phyloP scores from a whole-genome alignment of 1,284 basidiomycete species.

The Apiotrichum montevideense region DNA sequence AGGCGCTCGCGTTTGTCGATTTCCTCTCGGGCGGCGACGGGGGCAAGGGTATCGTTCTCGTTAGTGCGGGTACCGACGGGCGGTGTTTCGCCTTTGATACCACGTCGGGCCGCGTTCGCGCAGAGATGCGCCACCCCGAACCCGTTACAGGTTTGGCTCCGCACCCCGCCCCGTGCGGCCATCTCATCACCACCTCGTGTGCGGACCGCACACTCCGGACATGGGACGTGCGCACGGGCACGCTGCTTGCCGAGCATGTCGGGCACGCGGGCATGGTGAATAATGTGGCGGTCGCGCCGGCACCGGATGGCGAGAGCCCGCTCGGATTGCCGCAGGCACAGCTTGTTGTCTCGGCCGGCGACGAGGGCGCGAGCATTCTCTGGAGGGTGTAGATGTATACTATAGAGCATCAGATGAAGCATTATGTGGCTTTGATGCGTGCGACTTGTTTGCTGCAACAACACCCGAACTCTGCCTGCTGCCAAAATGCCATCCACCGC shows the following conservation, averaged over 20 bases:
- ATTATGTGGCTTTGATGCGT: too few relatives aligned
- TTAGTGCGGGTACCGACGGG: slow-evolving; percentile 88
- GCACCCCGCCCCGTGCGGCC: slow-evolving; percentile 60
- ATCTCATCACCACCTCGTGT: slow-evolving; percentile 74
- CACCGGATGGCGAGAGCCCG: slow-evolving; percentile 39
- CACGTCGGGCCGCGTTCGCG: slow-evolving; percentile 69
- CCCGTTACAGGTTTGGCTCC: slow-evolving; percentile 73
- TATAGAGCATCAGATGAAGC: too few relatives aligned
- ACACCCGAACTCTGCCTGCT: too few relatives aligned
- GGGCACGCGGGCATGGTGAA: slow-evolving; percentile 80
- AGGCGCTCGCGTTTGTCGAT: slow-evolving; percentile 80
- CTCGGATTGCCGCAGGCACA: slow-evolving; percentile 23
- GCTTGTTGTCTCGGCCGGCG: slow-evolving; percentile 72
- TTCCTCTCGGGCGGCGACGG: slow-evolving; percentile 54
- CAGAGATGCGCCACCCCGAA: slow-evolving; percentile 59
- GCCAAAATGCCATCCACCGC: too few relatives aligned
- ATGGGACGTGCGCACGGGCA: slow-evolving; percentile 86
- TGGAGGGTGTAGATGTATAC: slow-evolving; percentile 46
- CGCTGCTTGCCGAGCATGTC: slow-evolving; percentile 68
- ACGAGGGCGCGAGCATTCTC: slow-evolving; percentile 75
- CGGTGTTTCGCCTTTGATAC: slow-evolving; percentile 92
- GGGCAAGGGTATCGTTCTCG: slow-evolving; percentile 60
- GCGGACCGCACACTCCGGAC: slow-evolving; percentile 80
- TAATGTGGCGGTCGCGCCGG: slow-evolving; percentile 59
- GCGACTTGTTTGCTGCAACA: too few relatives aligned